Conservation (phyloP, 2,329 filamentous ascomycete genomes). For the Xylariaceae sp. region DNA sequence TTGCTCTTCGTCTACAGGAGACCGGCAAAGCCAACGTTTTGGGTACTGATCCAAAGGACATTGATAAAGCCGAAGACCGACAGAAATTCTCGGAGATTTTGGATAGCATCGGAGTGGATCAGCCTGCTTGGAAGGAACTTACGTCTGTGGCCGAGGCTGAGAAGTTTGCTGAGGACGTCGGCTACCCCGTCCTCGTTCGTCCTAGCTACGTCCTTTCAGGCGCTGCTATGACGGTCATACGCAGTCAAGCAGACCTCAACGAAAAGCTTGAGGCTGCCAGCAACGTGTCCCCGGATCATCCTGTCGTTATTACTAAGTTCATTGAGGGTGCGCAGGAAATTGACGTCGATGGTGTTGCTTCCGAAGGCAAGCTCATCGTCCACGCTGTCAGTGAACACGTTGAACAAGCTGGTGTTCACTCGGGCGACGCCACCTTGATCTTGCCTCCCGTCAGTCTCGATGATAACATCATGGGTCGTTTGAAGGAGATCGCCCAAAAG, state of each 20-base stretch:
- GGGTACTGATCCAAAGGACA: conserved; percentile 87
- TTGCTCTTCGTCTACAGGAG: conserved; percentile 89
- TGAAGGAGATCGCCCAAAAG: conserved; percentile 95
- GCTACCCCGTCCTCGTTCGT: conserved; percentile 91
- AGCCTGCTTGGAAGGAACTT: conserved; percentile 96
- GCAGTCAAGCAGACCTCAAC: conserved; percentile 80
- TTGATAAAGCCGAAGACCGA: conserved; percentile 96
- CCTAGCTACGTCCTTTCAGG: conserved; percentile 95
- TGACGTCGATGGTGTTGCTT: conserved; percentile 89
- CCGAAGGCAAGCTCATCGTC: conserved; percentile 77
- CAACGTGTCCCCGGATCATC: conserved; percentile 90
- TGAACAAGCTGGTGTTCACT: conserved; percentile 96
- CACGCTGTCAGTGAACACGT: conserved; percentile 95
- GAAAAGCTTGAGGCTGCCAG: conserved; percentile 90
- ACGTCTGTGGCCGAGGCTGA: conserved; percentile 86
- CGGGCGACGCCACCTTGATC: conserved; percentile 91
- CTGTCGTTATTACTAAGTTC: conserved; percentile 97
- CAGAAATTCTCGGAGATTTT: conserved; percentile 98
- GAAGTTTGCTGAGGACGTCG: conserved; percentile 76
- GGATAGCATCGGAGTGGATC: conserved; percentile 93
- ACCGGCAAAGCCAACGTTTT: conserved; percentile 84
- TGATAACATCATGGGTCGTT: conserved; percentile 69
- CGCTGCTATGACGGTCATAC: conserved; percentile 97
- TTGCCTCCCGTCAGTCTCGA: conserved; percentile 82
- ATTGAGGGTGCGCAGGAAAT: conserved; percentile 97